Percentiles rank a stretch among this genome's conserved stretches.
These are phyloP conservation scores for Stropharia rugosoannulata DNA, from an alignment of 768 basidiomycete species.

Conservation along the genomic window DNA sequence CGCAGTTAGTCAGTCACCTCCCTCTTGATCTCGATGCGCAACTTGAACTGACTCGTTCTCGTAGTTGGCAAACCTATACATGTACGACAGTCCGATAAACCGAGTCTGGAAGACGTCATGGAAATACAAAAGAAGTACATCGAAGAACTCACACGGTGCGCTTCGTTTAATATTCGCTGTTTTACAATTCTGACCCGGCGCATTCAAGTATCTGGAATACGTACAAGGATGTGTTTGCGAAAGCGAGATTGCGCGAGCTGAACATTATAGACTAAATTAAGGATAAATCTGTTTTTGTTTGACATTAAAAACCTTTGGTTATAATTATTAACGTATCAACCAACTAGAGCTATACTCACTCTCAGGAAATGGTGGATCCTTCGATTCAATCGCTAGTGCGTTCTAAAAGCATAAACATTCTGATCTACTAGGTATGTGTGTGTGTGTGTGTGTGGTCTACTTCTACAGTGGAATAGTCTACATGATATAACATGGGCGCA, in stretches of 20 bases:
- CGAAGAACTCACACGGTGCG: slow-evolving; percentile 85
- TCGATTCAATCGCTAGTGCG: no score
- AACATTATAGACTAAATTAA: slow-evolving; percentile 66
- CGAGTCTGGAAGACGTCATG: slow-evolving; percentile 77
- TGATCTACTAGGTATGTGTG: no score
- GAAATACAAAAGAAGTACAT: slow-evolving; percentile 86
- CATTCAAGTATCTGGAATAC: slow-evolving; percentile 85
- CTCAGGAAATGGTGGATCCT: no score
- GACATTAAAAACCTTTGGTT: neutral
- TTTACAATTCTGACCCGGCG: neutral
- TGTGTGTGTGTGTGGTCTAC: no score
- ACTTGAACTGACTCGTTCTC: neutral
- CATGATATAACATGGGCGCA: no score
- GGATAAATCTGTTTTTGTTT: neutral
- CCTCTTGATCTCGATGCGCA: neutral
- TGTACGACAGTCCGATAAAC: slow-evolving; percentile 74
- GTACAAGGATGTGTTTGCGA: slow-evolving; percentile 93
- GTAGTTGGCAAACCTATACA: slow-evolving; percentile 89
- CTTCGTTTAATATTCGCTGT: neutral
- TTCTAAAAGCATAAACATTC: no score
- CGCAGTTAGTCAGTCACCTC: slow-evolving; percentile 79
- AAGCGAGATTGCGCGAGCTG: slow-evolving; percentile 73
- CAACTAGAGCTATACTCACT: no score
- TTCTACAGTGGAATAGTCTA: no score
- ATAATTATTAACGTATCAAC: no score